Evolutionary conservation across 2,329 filamentous ascomycete species (phyloP).

Genomic region (Dendryphion nanum): DNA sequence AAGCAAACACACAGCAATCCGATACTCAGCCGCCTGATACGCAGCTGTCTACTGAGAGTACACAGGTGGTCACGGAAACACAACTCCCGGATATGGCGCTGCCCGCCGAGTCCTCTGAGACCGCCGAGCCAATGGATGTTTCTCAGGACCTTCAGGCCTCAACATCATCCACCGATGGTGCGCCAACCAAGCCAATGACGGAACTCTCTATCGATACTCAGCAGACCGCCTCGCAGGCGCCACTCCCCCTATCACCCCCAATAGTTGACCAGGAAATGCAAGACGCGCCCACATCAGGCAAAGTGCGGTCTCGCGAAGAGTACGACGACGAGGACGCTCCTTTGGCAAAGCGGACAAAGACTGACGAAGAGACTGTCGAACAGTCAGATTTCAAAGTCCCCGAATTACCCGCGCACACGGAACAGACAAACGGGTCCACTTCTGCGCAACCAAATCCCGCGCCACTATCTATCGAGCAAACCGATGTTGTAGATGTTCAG

Average conservation of each 20-base stretch:
- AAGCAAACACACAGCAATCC: background rate
- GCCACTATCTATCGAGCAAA: slow-evolving; percentile 1
- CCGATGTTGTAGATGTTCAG: slow-evolving; percentile 30
- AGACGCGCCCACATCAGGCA: slow-evolving; percentile 39
- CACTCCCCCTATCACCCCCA: slow-evolving; percentile 22
- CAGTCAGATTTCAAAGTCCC: slow-evolving; percentile 45
- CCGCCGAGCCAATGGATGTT: slow-evolving; percentile 27
- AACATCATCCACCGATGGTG: slow-evolving; percentile 11
- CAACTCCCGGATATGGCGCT: too few species aligned
- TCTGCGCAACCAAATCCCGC: slow-evolving; percentile 4
- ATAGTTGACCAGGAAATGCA: slow-evolving; percentile 35
- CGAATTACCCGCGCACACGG: slow-evolving; percentile 34
- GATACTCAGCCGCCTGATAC: slow-evolving; percentile 10
- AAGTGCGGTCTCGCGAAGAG: slow-evolving; percentile 72
- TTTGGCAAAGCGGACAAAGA: slow-evolving; percentile 76
- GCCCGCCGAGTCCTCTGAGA: slow-evolving; percentile 8
- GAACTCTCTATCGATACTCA: slow-evolving; percentile 30
- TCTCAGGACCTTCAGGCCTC: slow-evolving; percentile 10
- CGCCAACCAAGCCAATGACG: slow-evolving; percentile 34
- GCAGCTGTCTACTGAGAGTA: slow-evolving; percentile 19
- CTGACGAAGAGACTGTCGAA: slow-evolving; percentile 49
- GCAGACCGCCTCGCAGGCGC: slow-evolving; percentile 10
- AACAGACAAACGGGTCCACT: slow-evolving; percentile 27
- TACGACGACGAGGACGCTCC: slow-evolving; percentile 64
- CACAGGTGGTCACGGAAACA: slow-evolving; percentile 31